Base-by-base conservation (phyloP, 768 basidiomycete species). In the Cubamyces sp. region DNA sequence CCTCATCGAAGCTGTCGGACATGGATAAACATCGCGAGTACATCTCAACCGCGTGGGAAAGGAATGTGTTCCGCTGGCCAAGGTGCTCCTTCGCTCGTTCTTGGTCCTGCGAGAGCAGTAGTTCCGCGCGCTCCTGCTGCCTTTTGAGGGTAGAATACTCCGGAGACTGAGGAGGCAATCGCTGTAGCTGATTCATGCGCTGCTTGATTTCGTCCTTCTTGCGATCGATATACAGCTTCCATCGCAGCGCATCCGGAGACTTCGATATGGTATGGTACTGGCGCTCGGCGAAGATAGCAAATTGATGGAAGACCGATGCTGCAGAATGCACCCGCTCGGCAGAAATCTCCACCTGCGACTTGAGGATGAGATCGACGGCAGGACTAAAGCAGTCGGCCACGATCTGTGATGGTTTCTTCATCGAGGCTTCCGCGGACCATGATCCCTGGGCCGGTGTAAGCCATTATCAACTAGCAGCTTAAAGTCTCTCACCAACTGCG, bases 371-470 rank as follows among this genome's bases (percentile, higher is more conserved):
- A 1, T 66, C 48, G 3, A 81, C 78, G 0, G 94, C 92, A 0
- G 81, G 80, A 18, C 82, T 77, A 71, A 98, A 98, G 72, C 85
- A 96, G 3, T 81, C 78, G 0, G 76, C 69, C 64, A 83, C 82
- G 54, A 97, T 94, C 28, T 87, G 83, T 16, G 81, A 78, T 0
- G 94, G 87, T 49, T 90, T 90, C 67, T 90, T 87, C 26, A 96
- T 73, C 60, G 90, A 91, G 1, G 97, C 94, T 68, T 92, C 87
- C 7, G 92, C 84, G 23, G 85, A 88, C 97, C 97, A 99, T 12
- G 88, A 81, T 11, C 96, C 97, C 94, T 98, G 57, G 14, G 9
- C 18, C 2, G 4, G 8, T 1, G 26, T 64, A 19, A 60, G 49
- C 11, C 3, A n/a, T 4, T 23, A 23, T 19, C 15, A n/a, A 3